phyloP scores from a whole-genome alignment of 139 green algal genomes.

The Asterochloris erici region DNA sequence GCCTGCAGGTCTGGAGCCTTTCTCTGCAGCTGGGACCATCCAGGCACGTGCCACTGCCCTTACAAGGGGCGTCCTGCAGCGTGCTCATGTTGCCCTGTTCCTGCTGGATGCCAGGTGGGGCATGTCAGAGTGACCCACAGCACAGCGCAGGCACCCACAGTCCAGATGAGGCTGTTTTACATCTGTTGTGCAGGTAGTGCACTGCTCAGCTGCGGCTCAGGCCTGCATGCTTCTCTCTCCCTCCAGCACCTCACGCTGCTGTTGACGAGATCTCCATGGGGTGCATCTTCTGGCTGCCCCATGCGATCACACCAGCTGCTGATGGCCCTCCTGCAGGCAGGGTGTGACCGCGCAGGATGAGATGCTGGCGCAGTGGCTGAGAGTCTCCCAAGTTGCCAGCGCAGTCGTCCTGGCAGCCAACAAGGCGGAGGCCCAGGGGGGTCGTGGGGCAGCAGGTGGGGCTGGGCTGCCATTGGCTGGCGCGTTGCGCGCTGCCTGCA shows the following conservation, averaged over 20 bases:
- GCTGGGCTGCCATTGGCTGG: not conserved
- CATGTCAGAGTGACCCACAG: no score
- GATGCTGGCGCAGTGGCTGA: conserved; percentile 74
- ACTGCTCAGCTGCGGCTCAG: no score
- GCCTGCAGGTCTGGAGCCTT: conserved; percentile 27
- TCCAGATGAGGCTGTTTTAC: no score
- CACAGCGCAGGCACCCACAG: no score
- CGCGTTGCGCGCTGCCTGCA: not conserved
- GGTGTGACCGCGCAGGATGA: conserved; percentile 59
- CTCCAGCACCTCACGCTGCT: no score
- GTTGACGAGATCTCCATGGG: no score
- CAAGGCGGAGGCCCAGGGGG: conserved; percentile 73
- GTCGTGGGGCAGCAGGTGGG: not conserved
- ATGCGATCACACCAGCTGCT: conserved; percentile 24
- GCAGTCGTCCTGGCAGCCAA: conserved; percentile 74
- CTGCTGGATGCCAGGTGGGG: conserved; percentile 62
- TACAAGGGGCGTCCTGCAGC: conserved; percentile 47
- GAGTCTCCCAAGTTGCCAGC: not conserved
- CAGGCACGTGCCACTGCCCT: conserved; percentile 62
- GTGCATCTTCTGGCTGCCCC: not conserved
- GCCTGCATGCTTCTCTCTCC: no score
- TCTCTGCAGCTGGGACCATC: conserved; percentile 41
- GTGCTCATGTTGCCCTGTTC: conserved; percentile 63
- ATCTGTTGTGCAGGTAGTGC: no score
- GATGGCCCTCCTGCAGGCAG: conserved; percentile 55